phyloP scores from a whole-genome alignment of 257 asterid genomes.

The Plectranthus barbatus region DNA sequence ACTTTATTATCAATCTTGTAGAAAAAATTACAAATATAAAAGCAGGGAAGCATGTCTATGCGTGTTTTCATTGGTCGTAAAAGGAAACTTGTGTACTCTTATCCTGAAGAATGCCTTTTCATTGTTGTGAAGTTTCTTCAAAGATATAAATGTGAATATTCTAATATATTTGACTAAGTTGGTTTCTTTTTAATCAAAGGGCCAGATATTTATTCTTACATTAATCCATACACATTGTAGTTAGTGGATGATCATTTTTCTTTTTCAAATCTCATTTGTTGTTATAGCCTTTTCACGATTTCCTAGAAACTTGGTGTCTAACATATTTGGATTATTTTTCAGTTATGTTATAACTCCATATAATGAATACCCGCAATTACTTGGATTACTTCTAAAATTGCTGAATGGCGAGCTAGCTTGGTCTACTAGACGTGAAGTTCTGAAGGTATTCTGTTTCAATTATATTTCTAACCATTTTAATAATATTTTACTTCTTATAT shows the following conservation, averaged over 20 bases:
- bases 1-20: neutral
- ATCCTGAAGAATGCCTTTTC: neutral
- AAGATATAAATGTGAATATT: neutral
- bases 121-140: neutral
- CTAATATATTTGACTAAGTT: neutral
- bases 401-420: constrained; percentile 97
- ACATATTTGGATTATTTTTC: constrained; percentile 26
- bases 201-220: neutral
- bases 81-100: neutral
- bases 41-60: neutral
- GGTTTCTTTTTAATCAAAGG: neutral
- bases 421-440: constrained; percentile 96
- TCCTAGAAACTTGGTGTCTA: neutral
- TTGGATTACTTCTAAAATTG: constrained; percentile 87
- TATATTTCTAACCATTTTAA: neutral
- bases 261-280: constrained; percentile 11
- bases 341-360: constrained; percentile 95
- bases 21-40: neutral
- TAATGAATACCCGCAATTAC: constrained; percentile 86
- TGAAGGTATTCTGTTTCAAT: constrained; percentile 54
- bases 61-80: neutral
- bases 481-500: neutral
- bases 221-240: neutral
- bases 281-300: neutral
- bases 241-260: neutral